phyloP scores from a whole-genome alignment of 1,139 yeast species.

The Magnusiomyces magnusii region DNA sequence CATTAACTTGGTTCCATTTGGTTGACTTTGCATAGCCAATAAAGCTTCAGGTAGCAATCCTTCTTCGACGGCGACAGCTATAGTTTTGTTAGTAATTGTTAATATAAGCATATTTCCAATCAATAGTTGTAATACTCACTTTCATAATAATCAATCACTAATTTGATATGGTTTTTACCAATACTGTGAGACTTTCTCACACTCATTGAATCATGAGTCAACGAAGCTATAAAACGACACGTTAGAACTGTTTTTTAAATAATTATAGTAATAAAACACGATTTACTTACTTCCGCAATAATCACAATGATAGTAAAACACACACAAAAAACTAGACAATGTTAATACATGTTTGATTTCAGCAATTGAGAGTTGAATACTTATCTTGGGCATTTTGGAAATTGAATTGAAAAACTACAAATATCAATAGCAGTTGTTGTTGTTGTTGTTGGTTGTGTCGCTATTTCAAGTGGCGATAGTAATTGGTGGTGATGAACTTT shows the following conservation, averaged over 20 bases:
- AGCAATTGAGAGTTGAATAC: conserved; percentile 15
- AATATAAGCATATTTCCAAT: too few species aligned
- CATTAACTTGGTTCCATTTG: conserved; percentile 11
- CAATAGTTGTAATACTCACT: too few species aligned
- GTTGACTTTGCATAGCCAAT: conserved; percentile 10
- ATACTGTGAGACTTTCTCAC: conserved; percentile 76
- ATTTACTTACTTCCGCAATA: conserved; percentile 61
- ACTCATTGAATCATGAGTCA: conserved; percentile 84
- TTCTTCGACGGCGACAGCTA: conserved; percentile 25
- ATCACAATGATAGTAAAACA: conserved; percentile 58
- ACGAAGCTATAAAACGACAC: conserved; percentile 32
- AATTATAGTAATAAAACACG: too few species aligned
- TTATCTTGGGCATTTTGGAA: conserved; percentile 26
- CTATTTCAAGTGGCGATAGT: too few species aligned
- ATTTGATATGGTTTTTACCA: conserved; percentile 72
- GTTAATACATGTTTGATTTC: conserved; percentile 11
- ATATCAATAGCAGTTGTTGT: background rate
- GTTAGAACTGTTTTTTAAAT: too few species aligned
- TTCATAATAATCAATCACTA: conserved; percentile 73
- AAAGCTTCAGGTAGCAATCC: conserved; percentile 23
- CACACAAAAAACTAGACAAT: background rate
- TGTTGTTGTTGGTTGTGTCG: background rate
- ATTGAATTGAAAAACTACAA: background rate
- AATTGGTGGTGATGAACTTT: too few species aligned
- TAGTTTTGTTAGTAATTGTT: too few species aligned